Evolutionary conservation across 2,329 filamentous ascomycete genomes (phyloP).

Genomic region (Xylariaceae sp.): DNA sequence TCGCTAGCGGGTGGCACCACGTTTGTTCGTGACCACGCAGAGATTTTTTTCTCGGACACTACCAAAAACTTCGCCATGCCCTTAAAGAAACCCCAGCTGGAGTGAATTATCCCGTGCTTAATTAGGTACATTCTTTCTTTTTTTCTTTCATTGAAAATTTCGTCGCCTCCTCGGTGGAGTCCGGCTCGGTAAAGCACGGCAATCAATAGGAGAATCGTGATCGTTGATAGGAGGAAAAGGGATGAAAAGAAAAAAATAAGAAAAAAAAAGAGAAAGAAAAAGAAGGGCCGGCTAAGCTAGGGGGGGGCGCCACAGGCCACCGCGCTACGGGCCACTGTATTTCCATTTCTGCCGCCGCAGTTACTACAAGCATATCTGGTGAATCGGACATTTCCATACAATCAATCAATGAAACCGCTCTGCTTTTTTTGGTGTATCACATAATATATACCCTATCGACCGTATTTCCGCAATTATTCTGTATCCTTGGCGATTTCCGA

Average conservation of each 20-base stretch:
- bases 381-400: too few species aligned
- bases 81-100: too few species aligned
- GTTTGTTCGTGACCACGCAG: background rate
- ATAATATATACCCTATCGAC: too few species aligned
- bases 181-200: conserved; percentile 20
- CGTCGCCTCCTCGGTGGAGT: conserved; percentile 11
- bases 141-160: background rate
- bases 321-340: too few species aligned
- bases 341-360: too few species aligned
- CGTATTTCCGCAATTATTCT: too few species aligned
- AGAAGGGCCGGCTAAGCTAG: background rate
- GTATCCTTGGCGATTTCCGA: too few species aligned
- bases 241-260: background rate
- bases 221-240: background rate
- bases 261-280: background rate
- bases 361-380: too few species aligned
- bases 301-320: too few species aligned
- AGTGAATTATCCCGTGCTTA: too few species aligned
- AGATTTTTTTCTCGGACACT: background rate
- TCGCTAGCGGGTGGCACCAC: background rate
- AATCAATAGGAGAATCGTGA: background rate
- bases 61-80: background rate
- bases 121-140: background rate
- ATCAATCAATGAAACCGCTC: too few species aligned
- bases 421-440: too few species aligned